Evolutionary conservation across 2,329 filamentous ascomycete species (phyloP).

Genomic region (Colletotrichum lentis): DNA sequence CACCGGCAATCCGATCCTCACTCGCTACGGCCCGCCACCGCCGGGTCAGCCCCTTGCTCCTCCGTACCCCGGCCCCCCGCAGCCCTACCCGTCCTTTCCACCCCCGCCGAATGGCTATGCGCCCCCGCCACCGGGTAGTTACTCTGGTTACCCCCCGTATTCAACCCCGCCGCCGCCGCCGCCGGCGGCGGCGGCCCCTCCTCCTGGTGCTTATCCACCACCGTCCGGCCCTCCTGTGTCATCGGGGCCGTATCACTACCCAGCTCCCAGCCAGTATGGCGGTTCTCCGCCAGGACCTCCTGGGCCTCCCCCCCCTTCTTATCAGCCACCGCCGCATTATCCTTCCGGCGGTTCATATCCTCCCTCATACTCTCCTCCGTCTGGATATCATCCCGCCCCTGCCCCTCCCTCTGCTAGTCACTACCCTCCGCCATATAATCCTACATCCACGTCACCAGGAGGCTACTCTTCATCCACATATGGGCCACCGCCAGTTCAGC

Average conservation of each 20-base stretch:
- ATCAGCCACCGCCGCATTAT: constrained; percentile 26
- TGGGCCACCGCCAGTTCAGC: not conserved
- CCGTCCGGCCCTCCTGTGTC: constrained; percentile 22
- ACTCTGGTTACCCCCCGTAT: constrained; percentile 24
- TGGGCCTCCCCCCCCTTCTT: constrained; percentile 35
- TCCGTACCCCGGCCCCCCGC: constrained; percentile 35
- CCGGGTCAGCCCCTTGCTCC: constrained; percentile 32
- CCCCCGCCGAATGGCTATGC: constrained; percentile 17
- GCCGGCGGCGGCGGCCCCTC: too few relatives aligned
- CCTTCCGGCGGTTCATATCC: constrained; percentile 20
- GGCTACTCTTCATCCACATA: constrained; percentile 7
- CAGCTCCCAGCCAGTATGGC: constrained; percentile 43
- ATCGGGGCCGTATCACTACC: constrained; percentile 29
- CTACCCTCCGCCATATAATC: constrained; percentile 14
- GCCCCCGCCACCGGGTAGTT: constrained; percentile 26
- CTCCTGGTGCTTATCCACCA: constrained; percentile 23
- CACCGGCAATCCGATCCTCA: constrained; percentile 32
- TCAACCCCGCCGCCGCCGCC: constrained; percentile 22
- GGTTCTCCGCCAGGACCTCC: constrained; percentile 43
- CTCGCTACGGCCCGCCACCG: constrained; percentile 36
- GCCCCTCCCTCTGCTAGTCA: constrained; percentile 24
- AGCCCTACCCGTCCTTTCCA: constrained; percentile 26
- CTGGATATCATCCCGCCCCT: constrained; percentile 19
- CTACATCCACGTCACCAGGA: not conserved
- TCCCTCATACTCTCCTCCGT: constrained; percentile 20